Evolutionary conservation across 2,329 filamentous ascomycete genomes (phyloP).

Genomic region (Sclerotinia nivalis): DNA sequence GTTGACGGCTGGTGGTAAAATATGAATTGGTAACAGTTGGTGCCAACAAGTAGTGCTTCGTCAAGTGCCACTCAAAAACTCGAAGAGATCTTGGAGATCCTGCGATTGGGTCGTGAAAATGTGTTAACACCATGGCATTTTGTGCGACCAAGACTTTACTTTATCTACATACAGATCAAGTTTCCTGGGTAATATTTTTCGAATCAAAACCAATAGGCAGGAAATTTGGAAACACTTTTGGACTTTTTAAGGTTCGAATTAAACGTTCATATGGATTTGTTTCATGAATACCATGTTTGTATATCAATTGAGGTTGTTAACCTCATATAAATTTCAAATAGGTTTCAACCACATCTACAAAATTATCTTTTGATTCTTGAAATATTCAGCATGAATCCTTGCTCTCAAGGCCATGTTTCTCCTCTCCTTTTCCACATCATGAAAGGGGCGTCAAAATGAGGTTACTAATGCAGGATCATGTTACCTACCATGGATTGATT

Average conservation of each 20-base stretch:
- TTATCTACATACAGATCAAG: neutral
- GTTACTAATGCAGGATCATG: conserved; percentile 12
- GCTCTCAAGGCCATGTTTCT: neutral
- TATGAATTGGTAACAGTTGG: neutral
- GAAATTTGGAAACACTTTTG: neutral
- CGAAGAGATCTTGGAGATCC: neutral
- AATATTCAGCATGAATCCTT: neutral
- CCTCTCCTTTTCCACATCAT: neutral
- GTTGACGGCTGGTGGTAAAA: neutral
- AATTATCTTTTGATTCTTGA: neutral
- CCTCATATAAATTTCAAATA: neutral
- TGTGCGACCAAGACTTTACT: neutral
- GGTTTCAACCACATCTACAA: too few species aligned
- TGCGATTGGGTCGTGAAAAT: neutral
- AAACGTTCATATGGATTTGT: neutral
- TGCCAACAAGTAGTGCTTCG: neutral
- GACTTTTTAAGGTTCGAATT: neutral
- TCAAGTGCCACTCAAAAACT: neutral
- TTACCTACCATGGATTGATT: neutral
- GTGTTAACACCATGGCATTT: neutral
- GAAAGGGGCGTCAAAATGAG: neutral
- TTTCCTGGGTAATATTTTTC: neutral
- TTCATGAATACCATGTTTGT: neutral
- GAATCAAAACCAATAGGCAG: neutral
- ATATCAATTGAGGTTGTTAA: neutral